Base-by-base conservation (phyloP, 208 protist genomes). In the Crithidia sp. region DNA sequence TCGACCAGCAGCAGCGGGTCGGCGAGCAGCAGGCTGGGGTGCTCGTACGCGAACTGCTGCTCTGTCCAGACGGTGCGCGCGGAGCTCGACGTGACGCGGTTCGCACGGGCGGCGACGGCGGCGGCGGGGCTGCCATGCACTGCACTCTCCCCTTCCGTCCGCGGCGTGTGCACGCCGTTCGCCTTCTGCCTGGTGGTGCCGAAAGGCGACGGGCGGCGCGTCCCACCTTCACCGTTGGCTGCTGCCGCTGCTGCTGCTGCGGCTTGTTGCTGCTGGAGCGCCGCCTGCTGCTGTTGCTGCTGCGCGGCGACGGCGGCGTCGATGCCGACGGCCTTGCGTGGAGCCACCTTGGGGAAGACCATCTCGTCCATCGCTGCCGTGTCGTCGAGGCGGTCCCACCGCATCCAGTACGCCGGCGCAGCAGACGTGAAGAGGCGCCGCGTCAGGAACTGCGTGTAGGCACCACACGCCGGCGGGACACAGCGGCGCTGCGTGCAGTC, bases 311-410 rank as follows among this genome's bases (percentile, higher is more conserved):
- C 47, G 9, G 61, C 45, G 5, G 61, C 45, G 7, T 67, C 62
- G 12, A 28, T 49, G 16, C 50, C 50, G 5, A 36, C 16, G 6
- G 5, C 17, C 14, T 55, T 60, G 7, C 40, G 39, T 8, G 64
- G n/a, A 4, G 62, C 7, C 7, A 40, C 0, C 45, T 70, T 77
- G 13, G 54, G 36, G 40, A 63, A 68, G 12, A 78, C 41, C 74
- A 78, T 71, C 59, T 78, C 74, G 49, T 78, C 74, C 74, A 78
- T 78, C 43, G 74, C 59, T 36, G 74, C 67, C 7, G 74, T 78
- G 67, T 69, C 74, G 60, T 78, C 74, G n/a, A 5, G 28, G 53
- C 74, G 74, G 13, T 78, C 66, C 74, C 74, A 78, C 74, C n/a
- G 49, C 56, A 73, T 44, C 74, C 74, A 68, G 52, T 78, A 78